Base-by-base conservation (phyloP, 1,284 basidiomycete genomes). In the Boletus semigastroideus region DNA sequence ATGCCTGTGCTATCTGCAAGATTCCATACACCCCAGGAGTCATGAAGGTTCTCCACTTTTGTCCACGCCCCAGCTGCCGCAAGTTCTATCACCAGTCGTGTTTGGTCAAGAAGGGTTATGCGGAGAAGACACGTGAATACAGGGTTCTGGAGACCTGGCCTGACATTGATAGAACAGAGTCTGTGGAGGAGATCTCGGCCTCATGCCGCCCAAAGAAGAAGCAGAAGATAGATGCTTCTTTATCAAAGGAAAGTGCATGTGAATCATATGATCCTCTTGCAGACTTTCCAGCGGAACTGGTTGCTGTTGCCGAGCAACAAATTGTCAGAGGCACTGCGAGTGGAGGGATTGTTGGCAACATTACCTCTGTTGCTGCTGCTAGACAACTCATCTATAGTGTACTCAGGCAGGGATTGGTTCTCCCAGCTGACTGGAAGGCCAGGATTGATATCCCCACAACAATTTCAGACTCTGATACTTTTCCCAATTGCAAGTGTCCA, bases 321-420 rank as follows among this genome's bases (percentile, higher is more conserved):
- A 76, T 82, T 30, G 62, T 82, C 11, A 73, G 77, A 17, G 79
- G 80, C 0, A 65, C 54, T 0, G 60, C 34, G 22, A 38, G 38
- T 10, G 73, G 73, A 0, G 75, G 78, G 1, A 52, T 82, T 1
- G 69, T 72, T 1, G 79, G 79, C 0, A 82, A 82, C 48, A 59
- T 81, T 0, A 56, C 61, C 2, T 53, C 67, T 19, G 77, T 82
- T 4, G 61, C 70, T 16, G 58, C 60, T 3, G 78, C 79, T 3
- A 65, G 79, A 25, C 59, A 66, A 28, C 50, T 76, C 10, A 72
- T 82, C 12, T 74, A 74, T 52, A 57, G 57, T 4, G 54, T 64
- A 0, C 56, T 81, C 51, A 34, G 51, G 53, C 27, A 46, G 20
- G 33, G 50, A 27, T 54, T 17, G 25, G 14, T 20, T 6, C 48